phyloP scores from a whole-genome alignment of 768 basidiomycete species.

The Xerocomus potaroensis region DNA sequence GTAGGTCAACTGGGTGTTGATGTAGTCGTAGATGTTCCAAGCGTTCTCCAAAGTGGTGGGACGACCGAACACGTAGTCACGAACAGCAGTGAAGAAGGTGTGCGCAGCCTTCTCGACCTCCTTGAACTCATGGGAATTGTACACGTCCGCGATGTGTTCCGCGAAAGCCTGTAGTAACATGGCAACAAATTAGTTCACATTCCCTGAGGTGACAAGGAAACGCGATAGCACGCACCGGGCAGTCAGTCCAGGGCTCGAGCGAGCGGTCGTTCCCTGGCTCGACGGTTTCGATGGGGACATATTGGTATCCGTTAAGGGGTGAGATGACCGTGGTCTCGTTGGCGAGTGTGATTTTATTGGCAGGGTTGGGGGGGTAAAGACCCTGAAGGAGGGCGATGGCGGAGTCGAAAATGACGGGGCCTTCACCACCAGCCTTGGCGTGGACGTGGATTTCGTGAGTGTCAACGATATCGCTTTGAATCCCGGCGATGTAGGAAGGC shows the following conservation, averaged over 20 bases:
- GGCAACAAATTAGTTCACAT: constrained; percentile 11
- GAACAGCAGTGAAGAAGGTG: constrained; percentile 61
- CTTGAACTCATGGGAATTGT: constrained; percentile 65
- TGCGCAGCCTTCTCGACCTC: constrained; percentile 48
- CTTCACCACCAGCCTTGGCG: constrained; percentile 82
- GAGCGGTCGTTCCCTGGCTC: constrained; percentile 80
- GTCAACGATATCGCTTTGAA: constrained; percentile 65
- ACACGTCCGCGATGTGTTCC: constrained; percentile 57
- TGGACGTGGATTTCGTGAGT: constrained; percentile 69
- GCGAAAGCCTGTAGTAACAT: constrained; percentile 49
- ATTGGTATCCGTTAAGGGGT: constrained; percentile 82
- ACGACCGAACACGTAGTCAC: constrained; percentile 70
- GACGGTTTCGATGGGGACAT: constrained; percentile 85
- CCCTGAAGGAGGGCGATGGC: constrained; percentile 83
- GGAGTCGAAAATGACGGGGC: constrained; percentile 82
- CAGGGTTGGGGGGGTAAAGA: constrained; percentile 74
- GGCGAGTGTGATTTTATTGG: constrained; percentile 71
- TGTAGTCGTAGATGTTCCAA: constrained; percentile 78
- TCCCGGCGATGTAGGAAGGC: constrained; percentile 61
- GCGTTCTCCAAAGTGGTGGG: constrained; percentile 65
- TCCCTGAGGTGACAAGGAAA: constrained; percentile 1
- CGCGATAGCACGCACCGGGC: constrained; percentile 38
- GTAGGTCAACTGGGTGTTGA: constrained; percentile 72
- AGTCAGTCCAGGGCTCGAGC: constrained; percentile 74
- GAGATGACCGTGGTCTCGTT: constrained; percentile 69